Percentiles rank a stretch among this genome's conserved stretches.
Evolutionary conservation across 1,284 basidiomycete genomes (phyloP).

Genomic region (Ceratorhiza oryzae-sativae): DNA sequence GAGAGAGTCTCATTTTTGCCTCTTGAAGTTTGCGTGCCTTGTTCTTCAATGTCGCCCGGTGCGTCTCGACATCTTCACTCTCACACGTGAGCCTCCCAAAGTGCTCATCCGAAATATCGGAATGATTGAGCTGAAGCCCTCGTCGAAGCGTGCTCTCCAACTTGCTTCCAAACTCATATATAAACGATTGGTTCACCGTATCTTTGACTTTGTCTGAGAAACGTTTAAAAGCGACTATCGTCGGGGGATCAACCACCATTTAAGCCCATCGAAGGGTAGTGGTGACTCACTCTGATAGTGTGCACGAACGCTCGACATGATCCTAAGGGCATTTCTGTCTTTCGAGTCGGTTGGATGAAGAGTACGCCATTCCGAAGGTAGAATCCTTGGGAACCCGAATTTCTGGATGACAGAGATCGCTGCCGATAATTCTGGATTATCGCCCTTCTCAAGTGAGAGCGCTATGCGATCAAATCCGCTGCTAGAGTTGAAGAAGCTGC

Average conservation of each 20-base stretch:
- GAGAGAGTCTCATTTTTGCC: not conserved
- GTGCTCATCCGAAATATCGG: not conserved
- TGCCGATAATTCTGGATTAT: not conserved
- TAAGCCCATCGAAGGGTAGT: too few relatives aligned
- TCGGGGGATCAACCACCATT: too few relatives aligned
- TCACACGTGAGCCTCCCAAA: not conserved
- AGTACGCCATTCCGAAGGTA: not conserved
- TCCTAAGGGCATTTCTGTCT: not conserved
- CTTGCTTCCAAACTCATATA: not conserved
- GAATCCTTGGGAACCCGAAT: not conserved
- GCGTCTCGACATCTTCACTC: slow-evolving; percentile 1
- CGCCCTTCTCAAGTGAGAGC: not conserved
- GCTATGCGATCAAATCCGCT: not conserved
- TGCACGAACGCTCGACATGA: slow-evolving; percentile 20
- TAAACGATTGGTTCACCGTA: not conserved
- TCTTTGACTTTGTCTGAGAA: slow-evolving; percentile 20
- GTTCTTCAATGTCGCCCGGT: not conserved
- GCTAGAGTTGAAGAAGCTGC: not conserved
- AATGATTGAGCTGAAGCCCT: not conserved
- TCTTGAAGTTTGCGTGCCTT: not conserved
- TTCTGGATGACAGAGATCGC: not conserved
- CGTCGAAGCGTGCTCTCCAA: not conserved
- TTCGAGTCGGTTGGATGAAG: not conserved
- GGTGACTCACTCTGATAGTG: slow-evolving; percentile 16
- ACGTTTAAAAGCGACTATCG: slow-evolving; percentile 10